These are phyloP conservation scores for Penicillium pulvis DNA, from an alignment of 495 filamentous ascomycete genomes.

Conservation along the genomic window DNA sequence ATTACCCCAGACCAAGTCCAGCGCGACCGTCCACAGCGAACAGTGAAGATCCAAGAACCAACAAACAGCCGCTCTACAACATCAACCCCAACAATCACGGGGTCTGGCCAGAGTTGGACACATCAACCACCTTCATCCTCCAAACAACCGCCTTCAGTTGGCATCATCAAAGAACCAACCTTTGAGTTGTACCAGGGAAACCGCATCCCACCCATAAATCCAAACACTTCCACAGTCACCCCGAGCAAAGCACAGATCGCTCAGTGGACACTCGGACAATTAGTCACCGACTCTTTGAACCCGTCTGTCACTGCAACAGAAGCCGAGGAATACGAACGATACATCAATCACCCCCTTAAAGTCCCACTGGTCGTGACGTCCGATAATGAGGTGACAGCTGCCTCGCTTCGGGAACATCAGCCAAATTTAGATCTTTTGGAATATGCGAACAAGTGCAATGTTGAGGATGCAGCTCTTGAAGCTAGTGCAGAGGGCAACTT, in stretches of 20 bases:
- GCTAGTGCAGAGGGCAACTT: slow-evolving; percentile 65
- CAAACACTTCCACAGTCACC: slow-evolving; percentile 22
- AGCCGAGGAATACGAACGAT: slow-evolving; percentile 83
- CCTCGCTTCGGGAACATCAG: slow-evolving; percentile 40
- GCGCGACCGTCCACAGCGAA: slow-evolving; percentile 43
- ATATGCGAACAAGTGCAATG: slow-evolving; percentile 62
- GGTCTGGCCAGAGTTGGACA: slow-evolving; percentile 25
- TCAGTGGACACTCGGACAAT: slow-evolving; percentile 85
- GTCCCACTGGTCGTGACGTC: slow-evolving; percentile 84
- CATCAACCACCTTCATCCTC: slow-evolving; percentile 36
- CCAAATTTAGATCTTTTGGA: slow-evolving; percentile 69
- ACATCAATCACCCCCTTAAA: slow-evolving; percentile 86
- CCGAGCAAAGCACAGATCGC: slow-evolving; percentile 66
- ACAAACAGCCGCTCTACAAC: slow-evolving; percentile 12
- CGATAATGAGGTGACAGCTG: slow-evolving; percentile 56
- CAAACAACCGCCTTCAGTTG: slow-evolving; percentile 32
- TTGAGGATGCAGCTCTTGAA: slow-evolving; percentile 36
- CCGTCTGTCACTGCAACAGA: slow-evolving; percentile 74
- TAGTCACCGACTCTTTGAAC: slow-evolving; percentile 76
- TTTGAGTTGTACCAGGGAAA: slow-evolving; percentile 24
- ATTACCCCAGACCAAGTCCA: slow-evolving; percentile 44
- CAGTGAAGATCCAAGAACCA: slow-evolving; percentile 50
- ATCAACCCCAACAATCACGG: slow-evolving; percentile 7
- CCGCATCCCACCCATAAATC: slow-evolving; percentile 29
- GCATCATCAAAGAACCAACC: slow-evolving; percentile 49